Base-by-base conservation (phyloP, 2,329 filamentous ascomycete species). In the Blastomyces silverae region DNA sequence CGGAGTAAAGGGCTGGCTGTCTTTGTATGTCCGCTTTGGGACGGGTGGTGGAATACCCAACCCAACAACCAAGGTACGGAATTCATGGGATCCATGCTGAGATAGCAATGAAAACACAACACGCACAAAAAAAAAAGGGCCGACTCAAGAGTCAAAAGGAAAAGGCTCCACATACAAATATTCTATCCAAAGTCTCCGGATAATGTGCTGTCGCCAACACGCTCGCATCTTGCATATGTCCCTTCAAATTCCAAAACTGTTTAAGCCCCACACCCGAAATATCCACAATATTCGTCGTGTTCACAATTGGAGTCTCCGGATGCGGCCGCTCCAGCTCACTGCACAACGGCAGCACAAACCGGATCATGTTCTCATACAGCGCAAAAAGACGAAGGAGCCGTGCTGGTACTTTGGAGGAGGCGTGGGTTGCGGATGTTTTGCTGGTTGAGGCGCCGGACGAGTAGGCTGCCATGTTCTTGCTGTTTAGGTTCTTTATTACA, bases 221-320 rank as follows among this genome's bases (percentile, higher is more conserved):
- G 73, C 89, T 92, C 1, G 92, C 92, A 72, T 92, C 89, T 79
- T 97, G 92, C 92, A 97, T 96, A 77, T 97, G 93, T 31, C 80
- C 80, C 81, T 95, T 94, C 67, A 97, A 79, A 78, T 95, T 95
- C 93, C 93, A 97, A 76, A 97, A 97, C 79, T 95, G 92, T 80
- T 90, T 91, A 76, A 97, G 77, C 6, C 91, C 91, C 34, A 97
- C 92, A 17, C 88, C 87, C 20, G 87, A 89, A 68, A 97, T 91
- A 75, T 97, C 93, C 65, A 97, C 92, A 71, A 97, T 96, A 78
- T 97, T 97, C 71, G 90, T 96, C 73, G 89, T 92, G 71, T 94
- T 88, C 50, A 92, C 93, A 70, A 97, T 91, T 7, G 93, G 93
- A n/a, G 90, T 92, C 68, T 88, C 85, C 3, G 88, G 83, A 74